Evolutionary conservation across 345 rosid species (phyloP).

Genomic region (Gossypium mustelinum): DNA sequence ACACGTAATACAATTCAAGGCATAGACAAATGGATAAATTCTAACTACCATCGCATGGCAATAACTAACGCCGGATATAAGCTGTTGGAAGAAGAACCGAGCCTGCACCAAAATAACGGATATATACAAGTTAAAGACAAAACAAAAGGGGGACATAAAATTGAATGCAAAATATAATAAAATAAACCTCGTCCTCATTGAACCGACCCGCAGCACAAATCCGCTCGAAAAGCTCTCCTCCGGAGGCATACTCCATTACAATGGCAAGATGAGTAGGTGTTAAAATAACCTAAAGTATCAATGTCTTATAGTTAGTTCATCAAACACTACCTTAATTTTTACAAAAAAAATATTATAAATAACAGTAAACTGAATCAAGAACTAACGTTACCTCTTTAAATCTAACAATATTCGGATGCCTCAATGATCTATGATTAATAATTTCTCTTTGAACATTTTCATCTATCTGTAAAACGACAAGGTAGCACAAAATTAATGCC

Average conservation of each 20-base stretch:
- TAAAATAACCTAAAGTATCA: constrained; percentile 52
- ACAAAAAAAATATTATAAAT: neutral
- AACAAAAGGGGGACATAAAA: neutral
- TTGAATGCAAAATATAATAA: neutral
- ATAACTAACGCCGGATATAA: constrained; percentile 87
- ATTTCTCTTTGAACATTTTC: constrained; percentile 92
- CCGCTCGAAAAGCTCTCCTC: constrained; percentile 88
- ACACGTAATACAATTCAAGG: neutral
- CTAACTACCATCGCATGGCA: constrained; percentile 87
- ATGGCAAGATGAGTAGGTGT: constrained; percentile 97
- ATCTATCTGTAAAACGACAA: constrained; percentile 62
- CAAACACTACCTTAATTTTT: constrained; percentile 1
- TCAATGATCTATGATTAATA: constrained; percentile 81
- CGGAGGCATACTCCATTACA: constrained; percentile 93
- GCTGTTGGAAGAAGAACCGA: constrained; percentile 97
- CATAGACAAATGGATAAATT: neutral
- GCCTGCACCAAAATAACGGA: constrained; percentile 46
- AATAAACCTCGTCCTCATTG: constrained; percentile 82
- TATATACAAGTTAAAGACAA: neutral
- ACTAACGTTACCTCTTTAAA: constrained; percentile 69
- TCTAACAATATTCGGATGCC: constrained; percentile 96
- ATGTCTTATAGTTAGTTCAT: constrained; percentile 3
- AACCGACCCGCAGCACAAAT: constrained; percentile 84
- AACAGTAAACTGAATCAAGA: neutral
- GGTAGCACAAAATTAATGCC: constrained; percentile 8